Percentiles rank a stretch among this genome's conserved stretches.
phyloP scores from a whole-genome alignment of 495 filamentous ascomycete genomes.

The Tuber microsphaerosporum region DNA sequence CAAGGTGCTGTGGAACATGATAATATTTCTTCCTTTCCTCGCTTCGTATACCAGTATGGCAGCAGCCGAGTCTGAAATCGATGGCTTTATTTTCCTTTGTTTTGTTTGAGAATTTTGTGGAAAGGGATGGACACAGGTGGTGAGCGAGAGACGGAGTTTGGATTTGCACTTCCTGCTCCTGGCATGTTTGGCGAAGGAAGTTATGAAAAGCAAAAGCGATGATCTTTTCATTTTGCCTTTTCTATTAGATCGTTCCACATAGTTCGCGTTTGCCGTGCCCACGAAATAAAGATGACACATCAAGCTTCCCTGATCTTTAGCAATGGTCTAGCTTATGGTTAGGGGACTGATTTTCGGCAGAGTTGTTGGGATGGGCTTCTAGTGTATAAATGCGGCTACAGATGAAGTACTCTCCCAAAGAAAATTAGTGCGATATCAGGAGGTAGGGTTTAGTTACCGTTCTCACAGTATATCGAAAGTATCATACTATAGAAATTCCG shows the following conservation, averaged over 20 bases:
- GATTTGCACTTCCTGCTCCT: too few species aligned
- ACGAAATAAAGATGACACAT: too few species aligned
- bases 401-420: background rate
- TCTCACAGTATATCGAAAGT: background rate
- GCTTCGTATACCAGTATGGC: background rate
- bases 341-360: background rate
- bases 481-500: background rate
- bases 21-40: background rate
- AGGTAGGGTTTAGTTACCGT: background rate
- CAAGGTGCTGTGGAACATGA: background rate
- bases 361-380: background rate
- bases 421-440: background rate
- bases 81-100: background rate
- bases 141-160: too few species aligned
- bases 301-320: background rate
- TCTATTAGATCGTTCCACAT: too few species aligned
- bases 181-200: too few species aligned
- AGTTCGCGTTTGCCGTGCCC: too few species aligned
- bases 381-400: background rate
- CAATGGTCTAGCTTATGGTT: background rate
- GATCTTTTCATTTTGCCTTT: too few species aligned
- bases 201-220: too few species aligned
- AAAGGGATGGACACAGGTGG: too few species aligned
- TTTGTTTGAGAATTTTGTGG: too few species aligned
- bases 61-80: background rate